A percentile compares a stretch with the other conserved stretches of the same genome.
Conservation (phyloP, 2,329 filamentous ascomycete species). For the Neophaeococcomyces mojaviensis region DNA sequence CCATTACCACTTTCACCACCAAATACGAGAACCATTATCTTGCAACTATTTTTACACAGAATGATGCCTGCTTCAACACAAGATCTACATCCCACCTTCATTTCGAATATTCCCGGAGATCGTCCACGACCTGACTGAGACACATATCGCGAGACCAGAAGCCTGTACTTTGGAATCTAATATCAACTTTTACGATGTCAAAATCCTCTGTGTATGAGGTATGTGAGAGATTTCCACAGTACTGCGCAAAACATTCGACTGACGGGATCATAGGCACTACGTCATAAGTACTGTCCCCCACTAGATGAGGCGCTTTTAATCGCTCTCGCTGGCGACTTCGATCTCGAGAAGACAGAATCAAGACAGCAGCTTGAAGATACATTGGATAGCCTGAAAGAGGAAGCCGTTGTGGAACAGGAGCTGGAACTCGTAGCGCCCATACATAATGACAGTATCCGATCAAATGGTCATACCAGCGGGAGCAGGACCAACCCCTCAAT, state of each 20-base stretch:
- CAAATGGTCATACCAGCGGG: neutral
- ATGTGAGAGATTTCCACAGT: neutral
- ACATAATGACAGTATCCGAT: neutral
- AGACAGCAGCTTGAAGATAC: slow-evolving; percentile 40
- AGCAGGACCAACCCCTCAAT: slow-evolving; percentile 9
- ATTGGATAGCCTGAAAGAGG: slow-evolving; percentile 58
- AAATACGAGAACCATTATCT: no score
- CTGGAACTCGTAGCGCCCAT: slow-evolving; percentile 42
- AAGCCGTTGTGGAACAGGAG: slow-evolving; percentile 57
- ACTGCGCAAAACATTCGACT: neutral
- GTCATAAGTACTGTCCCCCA: slow-evolving; percentile 53
- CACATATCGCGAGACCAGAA: no score
- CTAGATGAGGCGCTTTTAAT: slow-evolving; percentile 72
- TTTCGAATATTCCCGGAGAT: no score
- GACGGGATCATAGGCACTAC: slow-evolving; percentile 3
- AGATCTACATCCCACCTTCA: no score
- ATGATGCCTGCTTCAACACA: no score
- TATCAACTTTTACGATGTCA: no score
- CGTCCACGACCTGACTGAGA: no score
- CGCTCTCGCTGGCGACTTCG: slow-evolving; percentile 67
- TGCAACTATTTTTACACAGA: no score
- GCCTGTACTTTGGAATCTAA: no score
- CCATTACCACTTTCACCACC: no score
- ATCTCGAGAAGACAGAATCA: slow-evolving; percentile 51
- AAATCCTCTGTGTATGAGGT: neutral